These are phyloP conservation scores for Blastobotrys arbuscula DNA, from an alignment of 1,139 yeast species.

Conservation along the genomic window DNA sequence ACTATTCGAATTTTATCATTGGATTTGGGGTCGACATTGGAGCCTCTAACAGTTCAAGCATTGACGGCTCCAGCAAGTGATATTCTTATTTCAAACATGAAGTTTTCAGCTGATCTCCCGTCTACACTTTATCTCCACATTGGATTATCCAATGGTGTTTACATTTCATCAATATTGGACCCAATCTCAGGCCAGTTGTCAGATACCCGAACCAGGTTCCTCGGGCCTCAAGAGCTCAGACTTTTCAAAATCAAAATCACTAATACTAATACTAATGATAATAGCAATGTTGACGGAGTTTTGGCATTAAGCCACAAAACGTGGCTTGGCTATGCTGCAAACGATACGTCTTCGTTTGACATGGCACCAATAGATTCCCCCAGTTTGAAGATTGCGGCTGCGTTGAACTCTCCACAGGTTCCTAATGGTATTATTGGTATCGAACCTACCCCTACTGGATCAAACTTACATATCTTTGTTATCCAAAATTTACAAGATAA, in stretches of 20 bases:
- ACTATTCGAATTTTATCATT: constrained; percentile 68
- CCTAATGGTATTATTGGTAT: constrained; percentile 60
- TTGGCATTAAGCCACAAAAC: constrained; percentile 39
- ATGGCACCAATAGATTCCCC: constrained; percentile 33
- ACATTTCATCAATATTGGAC: constrained; percentile 59
- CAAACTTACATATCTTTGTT: constrained; percentile 53
- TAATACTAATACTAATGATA: constrained; percentile 1
- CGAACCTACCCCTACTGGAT: constrained; percentile 31
- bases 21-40: constrained; percentile 57
- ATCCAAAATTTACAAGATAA: constrained; percentile 50
- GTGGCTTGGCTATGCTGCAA: constrained; percentile 38
- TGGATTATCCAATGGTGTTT: constrained; percentile 80
- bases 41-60: constrained; percentile 60
- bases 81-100: constrained; percentile 42
- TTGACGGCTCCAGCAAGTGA: constrained; percentile 55
- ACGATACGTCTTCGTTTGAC: constrained; percentile 23
- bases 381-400: constrained; percentile 39
- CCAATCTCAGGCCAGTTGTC: constrained; percentile 55
- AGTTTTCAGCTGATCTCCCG: constrained; percentile 17
- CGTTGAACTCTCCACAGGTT: constrained; percentile 61
- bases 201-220: constrained; percentile 64
- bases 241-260: constrained; percentile 38
- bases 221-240: constrained; percentile 61
- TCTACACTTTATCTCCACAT: constrained; percentile 49
- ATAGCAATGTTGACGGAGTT: constrained; percentile 21